Base-by-base conservation (phyloP, 2,329 filamentous ascomycete species). In the Colletotrichum sp. region DNA sequence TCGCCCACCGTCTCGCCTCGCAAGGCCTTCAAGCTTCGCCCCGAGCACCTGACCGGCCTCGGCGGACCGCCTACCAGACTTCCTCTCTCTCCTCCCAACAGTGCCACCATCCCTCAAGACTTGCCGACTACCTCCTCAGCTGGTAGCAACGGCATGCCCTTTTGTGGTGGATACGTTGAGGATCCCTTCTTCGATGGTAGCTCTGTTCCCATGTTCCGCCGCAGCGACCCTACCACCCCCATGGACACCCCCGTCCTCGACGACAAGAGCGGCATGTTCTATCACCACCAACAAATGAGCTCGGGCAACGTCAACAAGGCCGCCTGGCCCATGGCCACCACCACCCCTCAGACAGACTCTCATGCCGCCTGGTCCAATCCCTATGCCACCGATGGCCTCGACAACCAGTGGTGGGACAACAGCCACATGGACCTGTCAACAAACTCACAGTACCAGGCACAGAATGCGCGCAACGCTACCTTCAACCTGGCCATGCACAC, bases 401-500 rank as follows among this genome's bases (percentile, higher is more conserved):
- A 74, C 65, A 78, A 77, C 22, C 80, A 80, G 75, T 81, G 81
- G 82, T 81, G 84, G 84, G 82, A 83, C 55, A 75, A 81, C 22
- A 80, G 80, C 75, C 79, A 76, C 64, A 82, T 82, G 64, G 81
- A 80, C 70, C 79, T 80, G 62, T 78, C 79, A 39, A 75, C 78
- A 65, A 78, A 80, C 62, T 77, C 80, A 28, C 80, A 83, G 27
- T 79, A 79, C 25, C 79, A 81, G 56, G 80, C 84, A 34, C 83
- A 84, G 76, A 83, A 82, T 66, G 76, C 77, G 56, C 77, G 76
- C 58, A 84, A 85, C 67, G 82, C 83, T 22, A 82, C 81, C 34
- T 79, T 86, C 64, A 86, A 87, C 77, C 78, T 87, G 15, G 80
- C 83, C 68, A 84, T 87, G 80, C 85, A 87, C 71, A 81, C 80